phyloP scores from a whole-genome alignment of 352 stramenopile species.

The Blastocystis sp. region DNA sequence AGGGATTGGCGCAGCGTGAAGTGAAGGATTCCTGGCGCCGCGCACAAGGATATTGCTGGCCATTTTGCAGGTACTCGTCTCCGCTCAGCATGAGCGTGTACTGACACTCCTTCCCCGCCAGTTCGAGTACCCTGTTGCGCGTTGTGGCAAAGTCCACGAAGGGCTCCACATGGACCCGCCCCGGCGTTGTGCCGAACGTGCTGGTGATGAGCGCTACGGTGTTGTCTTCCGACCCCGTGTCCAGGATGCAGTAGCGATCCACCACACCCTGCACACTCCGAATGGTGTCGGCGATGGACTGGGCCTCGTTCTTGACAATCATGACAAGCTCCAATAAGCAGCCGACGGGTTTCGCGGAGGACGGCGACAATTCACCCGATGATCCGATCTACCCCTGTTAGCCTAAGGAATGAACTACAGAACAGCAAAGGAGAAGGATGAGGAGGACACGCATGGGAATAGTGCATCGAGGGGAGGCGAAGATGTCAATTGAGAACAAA shows the following conservation, averaged over 20 bases:
- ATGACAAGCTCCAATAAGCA: slow-evolving; percentile 61
- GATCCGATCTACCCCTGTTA: neutral
- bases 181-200: slow-evolving; percentile 24
- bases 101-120: slow-evolving; percentile 60
- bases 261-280: slow-evolving; percentile 47
- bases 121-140: slow-evolving; percentile 42
- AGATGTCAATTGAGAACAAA: slow-evolving; percentile 60
- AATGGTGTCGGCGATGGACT: slow-evolving; percentile 36
- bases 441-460: neutral
- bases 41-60: slow-evolving; percentile 45
- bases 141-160: slow-evolving; percentile 66
- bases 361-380: neutral
- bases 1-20: slow-evolving; percentile 3
- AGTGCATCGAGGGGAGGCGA: neutral
- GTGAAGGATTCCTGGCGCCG: neutral
- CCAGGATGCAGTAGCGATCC: slow-evolving; percentile 62
- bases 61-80: slow-evolving; percentile 62
- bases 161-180: neutral
- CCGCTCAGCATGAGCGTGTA: slow-evolving; percentile 67
- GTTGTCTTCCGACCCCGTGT: slow-evolving; percentile 54
- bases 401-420: neutral
- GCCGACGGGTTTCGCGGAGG: neutral
- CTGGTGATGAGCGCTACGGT: slow-evolving; percentile 17
- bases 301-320: slow-evolving; percentile 61
- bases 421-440: slow-evolving; percentile 27